These are phyloP conservation scores for Ceratobasidium sp. DNA, from an alignment of 1,284 basidiomycete species.

Conservation along the genomic window DNA sequence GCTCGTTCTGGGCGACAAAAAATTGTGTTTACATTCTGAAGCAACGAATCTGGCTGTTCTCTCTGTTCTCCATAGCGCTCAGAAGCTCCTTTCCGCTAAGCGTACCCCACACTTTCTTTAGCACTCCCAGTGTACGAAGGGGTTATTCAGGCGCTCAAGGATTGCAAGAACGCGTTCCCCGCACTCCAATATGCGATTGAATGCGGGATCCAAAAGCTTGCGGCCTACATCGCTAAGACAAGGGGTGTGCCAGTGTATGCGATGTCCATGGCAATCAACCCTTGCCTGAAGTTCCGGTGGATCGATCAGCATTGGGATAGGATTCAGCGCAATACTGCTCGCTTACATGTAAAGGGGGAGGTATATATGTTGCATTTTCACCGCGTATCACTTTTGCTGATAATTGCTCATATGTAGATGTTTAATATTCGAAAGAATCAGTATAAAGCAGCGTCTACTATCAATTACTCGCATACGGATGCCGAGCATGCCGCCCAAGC, in stretches of 20 bases:
- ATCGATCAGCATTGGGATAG: conserved; percentile 31
- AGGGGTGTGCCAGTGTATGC: conserved; percentile 10
- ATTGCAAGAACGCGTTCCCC: neutral
- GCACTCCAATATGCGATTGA: conserved; percentile 16
- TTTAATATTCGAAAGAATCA: neutral
- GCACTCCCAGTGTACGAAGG: conserved; percentile 44
- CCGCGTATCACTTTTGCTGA: neutral
- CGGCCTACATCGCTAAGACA: conserved; percentile 9
- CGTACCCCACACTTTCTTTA: conserved; percentile 43
- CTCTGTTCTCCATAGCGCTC: conserved; percentile 20
- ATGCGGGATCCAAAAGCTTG: neutral
- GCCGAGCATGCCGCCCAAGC: conserved; percentile 4
- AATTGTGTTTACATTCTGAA: too few relatives aligned
- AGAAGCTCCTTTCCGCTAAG: conserved; percentile 44
- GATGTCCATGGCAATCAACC: conserved; percentile 23
- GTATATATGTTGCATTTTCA: neutral
- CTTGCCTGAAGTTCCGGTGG: conserved; percentile 28
- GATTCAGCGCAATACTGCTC: neutral
- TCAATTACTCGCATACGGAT: neutral
- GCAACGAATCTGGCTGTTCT: neutral
- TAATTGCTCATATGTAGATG: neutral
- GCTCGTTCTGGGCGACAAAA: too few relatives aligned
- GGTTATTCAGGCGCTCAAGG: conserved; percentile 24
- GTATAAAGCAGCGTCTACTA: neutral
- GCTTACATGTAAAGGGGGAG: neutral